phyloP scores from a whole-genome alignment of 2,329 filamentous ascomycete genomes.

The Diaporthe humulicola region DNA sequence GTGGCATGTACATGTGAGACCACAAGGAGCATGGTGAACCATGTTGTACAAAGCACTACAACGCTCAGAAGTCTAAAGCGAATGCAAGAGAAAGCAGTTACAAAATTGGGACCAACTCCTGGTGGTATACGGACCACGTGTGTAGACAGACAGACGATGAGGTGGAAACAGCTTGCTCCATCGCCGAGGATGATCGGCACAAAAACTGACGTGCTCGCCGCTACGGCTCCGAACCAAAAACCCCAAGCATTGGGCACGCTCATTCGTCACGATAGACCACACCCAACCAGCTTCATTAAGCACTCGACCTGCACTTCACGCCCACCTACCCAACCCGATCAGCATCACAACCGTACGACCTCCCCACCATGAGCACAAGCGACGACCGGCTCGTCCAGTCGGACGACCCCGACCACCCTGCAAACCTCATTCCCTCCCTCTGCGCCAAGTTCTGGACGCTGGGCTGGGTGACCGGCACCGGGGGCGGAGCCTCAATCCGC shows the following conservation, averaged over 20 bases:
- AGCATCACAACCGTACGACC: not conserved
- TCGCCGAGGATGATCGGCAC: constrained; percentile 18
- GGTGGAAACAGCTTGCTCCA: not conserved
- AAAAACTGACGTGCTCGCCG: constrained; percentile 27
- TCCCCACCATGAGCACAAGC: constrained; percentile 42
- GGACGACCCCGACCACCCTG: constrained; percentile 84
- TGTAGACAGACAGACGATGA: not conserved
- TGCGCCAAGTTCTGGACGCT: constrained; percentile 96
- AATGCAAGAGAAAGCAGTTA: not conserved
- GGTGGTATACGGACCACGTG: not conserved
- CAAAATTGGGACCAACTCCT: not conserved
- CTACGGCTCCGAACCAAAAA: not conserved
- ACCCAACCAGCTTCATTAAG: not conserved
- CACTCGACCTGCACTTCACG: not conserved
- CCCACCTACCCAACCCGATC: not conserved
- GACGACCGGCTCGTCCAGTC: constrained; percentile 72
- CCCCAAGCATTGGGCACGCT: not conserved
- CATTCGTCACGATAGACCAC: not conserved
- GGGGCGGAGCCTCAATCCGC: constrained; percentile 84
- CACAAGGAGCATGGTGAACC: not conserved
- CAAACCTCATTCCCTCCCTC: constrained; percentile 92
- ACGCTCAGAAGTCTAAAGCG: too few relatives aligned
- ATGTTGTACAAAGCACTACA: not conserved
- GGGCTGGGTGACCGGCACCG: constrained; percentile 93
- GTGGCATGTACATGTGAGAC: not conserved